Evolutionary conservation across 345 rosid genomes (phyloP), one percentile per base, ranked within the genome.

Genomic region (Cochlearia excelsa): DNA sequence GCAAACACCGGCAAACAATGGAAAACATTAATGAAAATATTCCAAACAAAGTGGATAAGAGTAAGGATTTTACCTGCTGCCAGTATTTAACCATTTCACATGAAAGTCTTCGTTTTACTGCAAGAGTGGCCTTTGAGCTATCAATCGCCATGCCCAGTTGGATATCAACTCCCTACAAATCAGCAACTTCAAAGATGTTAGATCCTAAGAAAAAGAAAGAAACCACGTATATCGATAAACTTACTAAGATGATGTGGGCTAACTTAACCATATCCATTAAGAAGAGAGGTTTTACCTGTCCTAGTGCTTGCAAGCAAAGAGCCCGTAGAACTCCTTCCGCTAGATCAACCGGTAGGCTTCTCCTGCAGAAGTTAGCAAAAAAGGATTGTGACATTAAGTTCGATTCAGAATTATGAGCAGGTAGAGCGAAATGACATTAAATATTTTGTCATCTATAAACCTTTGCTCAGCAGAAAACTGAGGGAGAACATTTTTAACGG

Each of bases 111-210:
- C 99, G 81, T 72, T 94, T 94, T 73, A 94, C 99, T 57, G 99
- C 97, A 57, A 94, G 90, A 65, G 97, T 94, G 67, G 99, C 99
- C 78, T 90, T 94, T 34, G 97, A 73, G 73, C 92, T 90, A 78
- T 90, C 97, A 43, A 94, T 94, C 61, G 99, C 99, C 92, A 90
- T 81, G 59, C 99, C 99, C 16, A 94, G 96, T 72, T 94, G 99
- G 75, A 94, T 84, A 75, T 94, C 97, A 62, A 82, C 89, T 78
- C 90, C 82, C 99, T 94, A 82, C 23, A 35, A 70, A 43, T 41
- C 59, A 71, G 59, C 3, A 68, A n/a, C 34, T 51, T 30, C 52
- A 37, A 48, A 62, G 37, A 58, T 30, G 56, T 62, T 46, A 70
- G 54, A 70, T 46, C 49, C 8, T 4, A 43, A 31, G 26, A 38